Evolutionary conservation across 192 early-diverging fungal genomes (phyloP).

Genomic region (Dimargaris cristalligena): DNA sequence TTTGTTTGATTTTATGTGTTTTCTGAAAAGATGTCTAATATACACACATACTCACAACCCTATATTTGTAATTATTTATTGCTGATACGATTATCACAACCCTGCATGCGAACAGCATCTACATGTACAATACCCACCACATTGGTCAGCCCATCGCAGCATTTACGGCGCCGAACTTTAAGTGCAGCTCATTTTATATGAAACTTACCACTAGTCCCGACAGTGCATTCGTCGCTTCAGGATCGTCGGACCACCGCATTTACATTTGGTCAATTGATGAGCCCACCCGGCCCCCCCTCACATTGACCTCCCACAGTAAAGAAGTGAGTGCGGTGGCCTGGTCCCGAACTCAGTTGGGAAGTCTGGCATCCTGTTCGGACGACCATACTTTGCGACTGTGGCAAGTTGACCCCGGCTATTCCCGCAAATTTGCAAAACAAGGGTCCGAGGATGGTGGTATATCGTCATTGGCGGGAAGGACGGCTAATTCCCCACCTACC

Average conservation of each 20-base stretch:
- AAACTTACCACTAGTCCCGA: constrained; percentile 52
- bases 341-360: not conserved
- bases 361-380: constrained; percentile 1
- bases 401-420: too few relatives aligned
- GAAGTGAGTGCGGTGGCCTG: constrained; percentile 6
- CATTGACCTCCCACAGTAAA: not conserved
- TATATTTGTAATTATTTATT: too few relatives aligned
- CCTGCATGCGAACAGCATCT: too few relatives aligned
- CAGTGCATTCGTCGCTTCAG: constrained; percentile 48
- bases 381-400: not conserved
- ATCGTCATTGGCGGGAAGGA: too few relatives aligned
- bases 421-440: too few relatives aligned
- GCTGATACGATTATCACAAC: too few relatives aligned
- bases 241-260: constrained; percentile 41
- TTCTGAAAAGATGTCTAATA: not conserved
- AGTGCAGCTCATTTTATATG: constrained; percentile 49
- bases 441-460: too few relatives aligned
- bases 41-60: too few relatives aligned
- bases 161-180: constrained; percentile 38
- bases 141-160: constrained; percentile 28
- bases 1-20: not conserved
- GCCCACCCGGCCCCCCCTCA: not conserved
- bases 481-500: too few relatives aligned
- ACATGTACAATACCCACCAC: constrained; percentile 45
- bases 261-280: constrained; percentile 39